Conservation (phyloP, 2,329 filamentous ascomycete genomes). For the Aspergillus pseudoterreus region DNA sequence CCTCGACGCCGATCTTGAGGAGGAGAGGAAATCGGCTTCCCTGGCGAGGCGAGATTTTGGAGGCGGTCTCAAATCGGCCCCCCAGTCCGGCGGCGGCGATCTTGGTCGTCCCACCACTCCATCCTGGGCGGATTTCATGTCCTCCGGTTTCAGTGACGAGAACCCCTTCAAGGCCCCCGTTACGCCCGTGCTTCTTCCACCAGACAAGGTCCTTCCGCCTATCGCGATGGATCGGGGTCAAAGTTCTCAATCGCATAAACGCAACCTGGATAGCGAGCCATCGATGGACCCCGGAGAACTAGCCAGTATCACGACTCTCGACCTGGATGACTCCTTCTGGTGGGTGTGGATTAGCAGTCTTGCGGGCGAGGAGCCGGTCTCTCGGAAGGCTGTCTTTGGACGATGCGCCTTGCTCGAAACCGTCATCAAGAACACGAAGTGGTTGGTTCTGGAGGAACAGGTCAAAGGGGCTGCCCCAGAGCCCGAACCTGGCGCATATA, state of each 20-base stretch:
- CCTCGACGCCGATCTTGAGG: conserved; percentile 66
- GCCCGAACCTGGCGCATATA: conserved; percentile 78
- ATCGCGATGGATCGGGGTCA: conserved; percentile 68
- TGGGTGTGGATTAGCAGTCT: conserved; percentile 99
- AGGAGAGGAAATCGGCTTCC: conserved; percentile 43
- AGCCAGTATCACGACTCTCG: conserved; percentile 80
- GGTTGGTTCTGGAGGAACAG: conserved; percentile 95
- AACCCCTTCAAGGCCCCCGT: conserved; percentile 58
- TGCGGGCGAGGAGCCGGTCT: conserved; percentile 79
- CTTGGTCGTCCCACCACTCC: conserved; percentile 84
- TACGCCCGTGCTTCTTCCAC: conserved; percentile 73
- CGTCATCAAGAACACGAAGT: conserved; percentile 71
- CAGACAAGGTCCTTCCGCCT: conserved; percentile 85
- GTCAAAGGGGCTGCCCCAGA: conserved; percentile 87
- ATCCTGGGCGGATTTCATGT: conserved; percentile 97
- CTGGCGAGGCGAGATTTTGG: conserved; percentile 35
- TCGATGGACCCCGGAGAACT: conserved; percentile 86
- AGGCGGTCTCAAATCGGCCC: conserved; percentile 59
- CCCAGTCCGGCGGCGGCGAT: conserved; percentile 64
- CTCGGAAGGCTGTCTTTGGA: conserved; percentile 88
- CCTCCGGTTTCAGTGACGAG: conserved; percentile 82
- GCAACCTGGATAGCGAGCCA: conserved; percentile 64
- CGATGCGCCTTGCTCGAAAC: conserved; percentile 92
- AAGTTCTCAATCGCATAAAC: conserved; percentile 81
- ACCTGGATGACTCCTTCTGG: conserved; percentile 96